A percentile compares a stretch with the other conserved stretches of the same genome.
These are phyloP conservation scores for Aspergillus melleus DNA, from an alignment of 2,329 filamentous ascomycete genomes.

Conservation along the genomic window DNA sequence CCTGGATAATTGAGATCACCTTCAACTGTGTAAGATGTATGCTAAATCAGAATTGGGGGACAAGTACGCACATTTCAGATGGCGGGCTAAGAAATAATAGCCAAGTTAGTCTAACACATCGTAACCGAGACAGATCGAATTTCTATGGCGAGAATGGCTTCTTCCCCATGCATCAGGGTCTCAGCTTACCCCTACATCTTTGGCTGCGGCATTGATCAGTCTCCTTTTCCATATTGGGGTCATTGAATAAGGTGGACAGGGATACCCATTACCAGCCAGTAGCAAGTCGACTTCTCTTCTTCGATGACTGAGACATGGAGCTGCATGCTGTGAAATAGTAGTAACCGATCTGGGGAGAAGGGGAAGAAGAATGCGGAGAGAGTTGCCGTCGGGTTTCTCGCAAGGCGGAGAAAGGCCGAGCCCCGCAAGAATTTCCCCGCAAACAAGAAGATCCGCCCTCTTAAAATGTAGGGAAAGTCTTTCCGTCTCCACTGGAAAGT, in stretches of 20 bases:
- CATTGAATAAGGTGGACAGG: neutral
- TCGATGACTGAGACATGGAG: constrained; percentile 14
- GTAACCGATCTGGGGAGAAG: neutral
- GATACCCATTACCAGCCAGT: constrained; percentile 22
- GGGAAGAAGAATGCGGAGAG: constrained; percentile 13
- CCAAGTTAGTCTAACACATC: neutral
- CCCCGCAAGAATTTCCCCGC: constrained; percentile 2
- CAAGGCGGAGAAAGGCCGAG: neutral
- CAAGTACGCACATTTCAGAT: constrained; percentile 23
- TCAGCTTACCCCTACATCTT: constrained; percentile 25
- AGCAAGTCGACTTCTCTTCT: constrained; percentile 19
- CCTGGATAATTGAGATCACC: constrained; percentile 17
- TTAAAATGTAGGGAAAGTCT: constrained; percentile 1
- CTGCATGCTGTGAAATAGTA: neutral
- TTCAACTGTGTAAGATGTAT: constrained; percentile 4
- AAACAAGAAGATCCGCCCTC: neutral
- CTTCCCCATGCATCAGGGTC: neutral
- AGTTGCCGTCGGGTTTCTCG: constrained; percentile 15
- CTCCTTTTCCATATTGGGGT: neutral
- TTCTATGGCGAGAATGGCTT: neutral
- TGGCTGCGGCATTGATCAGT: constrained; percentile 14
- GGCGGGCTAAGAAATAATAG: constrained; percentile 16
- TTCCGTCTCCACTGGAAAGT: constrained; percentile 2
- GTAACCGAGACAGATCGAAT: neutral
- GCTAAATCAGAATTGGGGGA: neutral